Evolutionary conservation across 2,329 filamentous ascomycete species (phyloP).

Genomic region (Aspergillus oerlinghausenensis): DNA sequence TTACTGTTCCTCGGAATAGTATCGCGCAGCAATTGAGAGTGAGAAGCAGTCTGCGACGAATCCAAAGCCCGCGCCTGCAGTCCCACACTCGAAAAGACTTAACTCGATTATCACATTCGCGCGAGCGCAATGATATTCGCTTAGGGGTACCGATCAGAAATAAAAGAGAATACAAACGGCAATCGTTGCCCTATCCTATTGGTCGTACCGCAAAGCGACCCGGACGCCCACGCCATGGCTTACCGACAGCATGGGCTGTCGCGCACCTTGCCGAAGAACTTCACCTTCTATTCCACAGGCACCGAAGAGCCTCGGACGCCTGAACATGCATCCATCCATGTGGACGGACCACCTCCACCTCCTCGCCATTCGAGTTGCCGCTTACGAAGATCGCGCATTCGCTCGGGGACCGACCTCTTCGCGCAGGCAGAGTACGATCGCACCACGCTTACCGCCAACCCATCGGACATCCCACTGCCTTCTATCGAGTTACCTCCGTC

Average conservation of each 20-base stretch:
- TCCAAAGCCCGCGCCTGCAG: background rate
- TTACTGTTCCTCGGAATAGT: background rate
- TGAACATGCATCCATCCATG: slow-evolving; percentile 35
- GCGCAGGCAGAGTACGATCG: slow-evolving; percentile 29
- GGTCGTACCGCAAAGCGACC: background rate
- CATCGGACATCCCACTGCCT: slow-evolving; percentile 39
- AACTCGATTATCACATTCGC: background rate
- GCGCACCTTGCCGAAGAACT: slow-evolving; percentile 45
- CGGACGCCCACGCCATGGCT: slow-evolving; percentile 28
- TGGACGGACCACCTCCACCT: slow-evolving; percentile 42
- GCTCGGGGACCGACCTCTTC: slow-evolving; percentile 35
- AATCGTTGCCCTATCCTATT: background rate
- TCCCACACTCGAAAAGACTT: background rate
- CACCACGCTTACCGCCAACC: slow-evolving; percentile 29
- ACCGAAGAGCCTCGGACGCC: slow-evolving; percentile 40
- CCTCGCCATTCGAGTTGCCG: slow-evolving; percentile 42
- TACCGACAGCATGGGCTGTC: slow-evolving; percentile 38
- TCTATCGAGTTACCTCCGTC: slow-evolving; percentile 38
- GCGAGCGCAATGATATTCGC: background rate
- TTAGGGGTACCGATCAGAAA: background rate
- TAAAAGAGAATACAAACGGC: background rate
- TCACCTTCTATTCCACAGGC: slow-evolving; percentile 36
- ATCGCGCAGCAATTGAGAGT: background rate
- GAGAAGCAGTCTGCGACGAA: background rate
- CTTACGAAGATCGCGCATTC: slow-evolving; percentile 37